Evolutionary conservation across 495 filamentous ascomycete genomes (phyloP).

Genomic region (Diplogelasinospora grovesii): DNA sequence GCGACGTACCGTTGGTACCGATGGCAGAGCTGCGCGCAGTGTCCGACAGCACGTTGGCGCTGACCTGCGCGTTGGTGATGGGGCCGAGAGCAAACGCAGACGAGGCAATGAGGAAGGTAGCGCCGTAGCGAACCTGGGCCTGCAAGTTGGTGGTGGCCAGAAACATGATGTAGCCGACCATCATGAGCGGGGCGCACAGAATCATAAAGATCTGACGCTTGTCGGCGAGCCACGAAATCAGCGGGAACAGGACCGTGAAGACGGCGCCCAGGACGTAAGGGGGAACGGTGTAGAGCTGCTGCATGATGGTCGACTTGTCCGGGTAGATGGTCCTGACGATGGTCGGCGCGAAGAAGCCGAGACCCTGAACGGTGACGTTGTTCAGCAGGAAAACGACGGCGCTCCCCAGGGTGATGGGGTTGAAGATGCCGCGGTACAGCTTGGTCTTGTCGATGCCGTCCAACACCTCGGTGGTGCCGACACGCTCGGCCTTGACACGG

Average conservation of each 20-base stretch:
- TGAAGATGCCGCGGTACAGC: constrained; percentile 33
- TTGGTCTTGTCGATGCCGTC: constrained; percentile 59
- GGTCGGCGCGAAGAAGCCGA: constrained; percentile 67
- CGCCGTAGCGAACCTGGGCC: constrained; percentile 56
- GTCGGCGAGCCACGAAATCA: constrained; percentile 54
- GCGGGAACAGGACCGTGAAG: constrained; percentile 57
- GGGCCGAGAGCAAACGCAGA: constrained; percentile 64
- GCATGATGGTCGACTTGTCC: constrained; percentile 40
- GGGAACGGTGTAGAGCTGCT: constrained; percentile 59
- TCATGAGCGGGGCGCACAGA: constrained; percentile 46
- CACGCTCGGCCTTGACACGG: constrained; percentile 58
- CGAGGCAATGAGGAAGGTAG: constrained; percentile 60
- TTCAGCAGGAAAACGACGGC: constrained; percentile 62
- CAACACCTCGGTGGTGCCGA: constrained; percentile 55
- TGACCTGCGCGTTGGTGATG: constrained; percentile 57
- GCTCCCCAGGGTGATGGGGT: constrained; percentile 40
- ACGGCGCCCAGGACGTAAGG: constrained; percentile 65
- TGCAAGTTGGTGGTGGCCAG: constrained; percentile 50
- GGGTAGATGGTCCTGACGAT: constrained; percentile 66
- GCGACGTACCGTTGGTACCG: constrained; percentile 30
- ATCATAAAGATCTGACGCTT: constrained; percentile 59
- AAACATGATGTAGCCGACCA: constrained; percentile 69
- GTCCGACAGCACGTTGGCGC: constrained; percentile 65
- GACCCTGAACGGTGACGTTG: constrained; percentile 70
- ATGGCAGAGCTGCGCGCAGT: constrained; percentile 61